Percentiles rank a stretch among this genome's conserved stretches.
phyloP scores from a whole-genome alignment of 1,139 yeast genomes.

The Pichia sp. region DNA sequence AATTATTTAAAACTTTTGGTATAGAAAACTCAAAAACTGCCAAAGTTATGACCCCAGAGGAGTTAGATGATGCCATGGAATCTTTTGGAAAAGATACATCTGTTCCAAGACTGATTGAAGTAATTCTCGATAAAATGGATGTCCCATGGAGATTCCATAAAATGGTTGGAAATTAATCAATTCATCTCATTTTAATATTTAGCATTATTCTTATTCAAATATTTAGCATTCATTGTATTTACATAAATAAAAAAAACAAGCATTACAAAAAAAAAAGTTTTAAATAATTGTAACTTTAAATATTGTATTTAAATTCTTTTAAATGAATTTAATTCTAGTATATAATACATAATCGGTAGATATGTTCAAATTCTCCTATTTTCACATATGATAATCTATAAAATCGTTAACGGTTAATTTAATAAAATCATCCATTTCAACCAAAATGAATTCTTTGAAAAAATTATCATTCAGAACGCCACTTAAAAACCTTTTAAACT shows the following conservation, averaged over 20 bases:
- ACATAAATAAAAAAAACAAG: no score
- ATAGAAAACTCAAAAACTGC: slow-evolving; percentile 39
- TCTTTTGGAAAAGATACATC: slow-evolving; percentile 31
- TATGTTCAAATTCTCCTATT: no score
- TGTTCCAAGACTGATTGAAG: slow-evolving; percentile 45
- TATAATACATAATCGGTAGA: no score
- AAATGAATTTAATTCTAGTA: no score
- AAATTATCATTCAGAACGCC: slow-evolving; percentile 22
- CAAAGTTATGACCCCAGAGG: slow-evolving; percentile 32
- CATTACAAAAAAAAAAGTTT: no score
- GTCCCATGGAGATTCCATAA: slow-evolving; percentile 50
- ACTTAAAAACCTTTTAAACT: slow-evolving; percentile 27
- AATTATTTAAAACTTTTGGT: slow-evolving; percentile 62
- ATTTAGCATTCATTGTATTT: no score
- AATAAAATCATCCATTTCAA: slow-evolving; percentile 26
- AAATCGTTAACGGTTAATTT: slow-evolving; percentile 28
- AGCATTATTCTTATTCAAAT: no score
- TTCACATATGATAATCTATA: slow-evolving; percentile 26
- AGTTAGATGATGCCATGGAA: slow-evolving; percentile 35
- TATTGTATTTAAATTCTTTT: no score
- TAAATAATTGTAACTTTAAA: no score
- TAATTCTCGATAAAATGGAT: slow-evolving; percentile 51
- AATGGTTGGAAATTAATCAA: slow-evolving; percentile 25
- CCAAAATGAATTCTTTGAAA: slow-evolving; percentile 23
- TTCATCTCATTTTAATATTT: no score